Conservation (phyloP, 768 basidiomycete species). For the Asterophora lycoperdoides region DNA sequence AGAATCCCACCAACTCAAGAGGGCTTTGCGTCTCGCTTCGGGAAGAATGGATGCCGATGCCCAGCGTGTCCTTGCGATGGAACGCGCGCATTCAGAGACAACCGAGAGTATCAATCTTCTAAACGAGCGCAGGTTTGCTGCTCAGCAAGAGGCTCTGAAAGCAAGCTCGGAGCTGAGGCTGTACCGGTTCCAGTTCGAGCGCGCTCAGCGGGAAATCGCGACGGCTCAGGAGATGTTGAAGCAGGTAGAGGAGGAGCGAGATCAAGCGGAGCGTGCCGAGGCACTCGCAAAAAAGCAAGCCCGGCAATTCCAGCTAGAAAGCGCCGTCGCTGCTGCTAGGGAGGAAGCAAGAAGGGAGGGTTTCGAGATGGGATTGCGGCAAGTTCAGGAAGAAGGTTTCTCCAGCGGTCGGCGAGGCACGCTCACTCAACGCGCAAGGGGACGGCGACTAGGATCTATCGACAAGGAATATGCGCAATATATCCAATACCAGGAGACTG, state of each 20-base stretch:
- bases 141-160: conserved; percentile 34
- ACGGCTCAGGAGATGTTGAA: conserved; percentile 48
- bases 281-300: conserved; percentile 47
- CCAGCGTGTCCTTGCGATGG: conserved; percentile 30
- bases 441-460: neutral
- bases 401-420: neutral
- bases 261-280: conserved; percentile 55
- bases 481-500: neutral
- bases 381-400: conserved; percentile 26
- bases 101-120: conserved; percentile 30
- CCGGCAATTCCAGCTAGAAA: conserved; percentile 46
- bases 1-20: conserved; percentile 31
- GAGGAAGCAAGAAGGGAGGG: conserved; percentile 55
- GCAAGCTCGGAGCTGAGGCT: conserved; percentile 34
- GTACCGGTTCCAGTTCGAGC: conserved; percentile 36
- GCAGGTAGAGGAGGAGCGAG: conserved; percentile 45
- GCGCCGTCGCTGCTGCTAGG: conserved; percentile 46
- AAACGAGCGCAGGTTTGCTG: conserved; percentile 32
- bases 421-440: neutral
- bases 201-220: conserved; percentile 45
- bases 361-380: conserved; percentile 44
- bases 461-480: neutral
- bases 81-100: conserved; percentile 30
- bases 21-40: conserved; percentile 31
- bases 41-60: conserved; percentile 32